Percentiles rank a stretch among this genome's conserved stretches.
These are phyloP conservation scores for Saccharomyces pastorianus DNA, from an alignment of 1,139 yeast species.

Conservation along the genomic window DNA sequence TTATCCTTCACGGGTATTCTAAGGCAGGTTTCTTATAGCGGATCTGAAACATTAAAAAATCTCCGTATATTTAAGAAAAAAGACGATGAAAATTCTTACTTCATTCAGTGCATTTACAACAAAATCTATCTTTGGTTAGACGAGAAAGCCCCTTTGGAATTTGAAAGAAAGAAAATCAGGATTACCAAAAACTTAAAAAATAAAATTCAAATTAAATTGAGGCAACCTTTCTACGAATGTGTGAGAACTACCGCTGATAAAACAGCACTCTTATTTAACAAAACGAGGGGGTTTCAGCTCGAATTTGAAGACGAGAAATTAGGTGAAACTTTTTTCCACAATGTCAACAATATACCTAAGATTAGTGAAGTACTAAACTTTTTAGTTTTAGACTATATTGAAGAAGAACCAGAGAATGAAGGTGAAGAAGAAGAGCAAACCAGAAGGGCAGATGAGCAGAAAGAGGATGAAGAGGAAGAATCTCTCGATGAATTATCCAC, in stretches of 20 bases:
- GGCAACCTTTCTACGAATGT: slow-evolving; percentile 1
- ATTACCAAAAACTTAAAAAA: slow-evolving; percentile 11
- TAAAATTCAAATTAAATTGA: slow-evolving; percentile 10
- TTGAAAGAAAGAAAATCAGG: slow-evolving; percentile 12
- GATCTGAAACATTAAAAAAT: neutral
- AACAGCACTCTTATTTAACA: slow-evolving; percentile 5
- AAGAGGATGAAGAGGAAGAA: neutral
- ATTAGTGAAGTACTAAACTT: slow-evolving; percentile 22
- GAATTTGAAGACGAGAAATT: slow-evolving; percentile 6
- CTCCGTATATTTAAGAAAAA: neutral
- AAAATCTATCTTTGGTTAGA: slow-evolving; percentile 19
- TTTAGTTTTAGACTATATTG: slow-evolving; percentile 15
- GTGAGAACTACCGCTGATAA: slow-evolving; percentile 6
- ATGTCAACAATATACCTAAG: slow-evolving; percentile 12
- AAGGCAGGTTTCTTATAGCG: neutral
- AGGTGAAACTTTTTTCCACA: slow-evolving; percentile 7
- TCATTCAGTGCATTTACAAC: slow-evolving; percentile 12
- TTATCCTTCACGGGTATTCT: neutral
- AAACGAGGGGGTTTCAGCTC: slow-evolving; percentile 13
- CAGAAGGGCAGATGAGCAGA: neutral
- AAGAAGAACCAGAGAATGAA: slow-evolving; percentile 7
- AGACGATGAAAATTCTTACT: slow-evolving; percentile 4
- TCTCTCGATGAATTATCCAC: neutral
- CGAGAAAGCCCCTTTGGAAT: slow-evolving; percentile 12
- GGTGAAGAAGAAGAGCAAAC: slow-evolving; percentile 1